Base-by-base conservation (phyloP, 768 basidiomycete species). In the Russula griseocarnosa region DNA sequence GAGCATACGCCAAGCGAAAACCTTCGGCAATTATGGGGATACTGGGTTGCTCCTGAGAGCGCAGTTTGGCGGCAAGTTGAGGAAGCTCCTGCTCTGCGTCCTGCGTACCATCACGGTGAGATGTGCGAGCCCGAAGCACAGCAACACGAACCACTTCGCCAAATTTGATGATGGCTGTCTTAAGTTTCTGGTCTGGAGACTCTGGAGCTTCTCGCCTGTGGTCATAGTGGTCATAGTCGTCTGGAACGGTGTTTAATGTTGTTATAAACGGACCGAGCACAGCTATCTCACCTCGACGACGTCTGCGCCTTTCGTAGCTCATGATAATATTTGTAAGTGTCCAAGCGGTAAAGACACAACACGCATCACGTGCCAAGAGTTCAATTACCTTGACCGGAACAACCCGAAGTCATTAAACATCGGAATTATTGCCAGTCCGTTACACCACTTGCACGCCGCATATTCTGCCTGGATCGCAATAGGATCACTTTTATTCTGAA, bases 91-190 rank as follows among this genome's bases (percentile, higher is more conserved):
- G 86, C 8, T 79, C 61, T 30, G 84, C 79, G 67, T 92, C 89
- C 91, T 92, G 66, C 57, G 58, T 63, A 56, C 32, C 50, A 58
- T 13, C 34, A 18, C 30, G 6, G 30, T 42, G 57, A 36, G 55
- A 6, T 55, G 40, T 18, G 16, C 28, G 34, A 32, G 18, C 36
- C 44, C 9, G 57, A 67, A 26, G 54, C 59, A 34, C n/a, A 4
- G 26, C 16, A 34, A 42, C 22, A 77, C 89, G 78, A 70, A 92
- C 91, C 74, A 90, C 89, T 81, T 93, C 91, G 47, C 90, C 91
- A 57, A 89, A 76, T 70, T 85, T 87, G 69, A 91, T 76, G 66
- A 93, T 86, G 49, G 82, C 76, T 55, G 76, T 78, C 72, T 83
- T 86, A 42, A 92, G 76, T 70, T 82, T 87, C 65, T 91, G 83